Conservation (phyloP, 495 filamentous ascomycete genomes). For the Daldinia concentrica region DNA sequence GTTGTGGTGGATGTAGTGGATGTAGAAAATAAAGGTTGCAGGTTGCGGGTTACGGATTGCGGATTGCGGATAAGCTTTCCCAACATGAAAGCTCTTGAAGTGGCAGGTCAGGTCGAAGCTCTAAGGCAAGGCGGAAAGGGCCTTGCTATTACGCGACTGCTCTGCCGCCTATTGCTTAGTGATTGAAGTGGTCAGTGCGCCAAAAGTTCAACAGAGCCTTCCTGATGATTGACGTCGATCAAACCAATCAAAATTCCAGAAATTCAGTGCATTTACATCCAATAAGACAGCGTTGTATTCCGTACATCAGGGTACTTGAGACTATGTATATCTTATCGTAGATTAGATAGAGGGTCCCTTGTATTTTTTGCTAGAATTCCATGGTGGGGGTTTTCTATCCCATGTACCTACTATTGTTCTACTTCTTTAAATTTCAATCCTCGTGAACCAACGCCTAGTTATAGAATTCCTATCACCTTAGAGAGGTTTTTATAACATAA, state of each 20-base stretch:
- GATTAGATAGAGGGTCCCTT: conserved; percentile 27
- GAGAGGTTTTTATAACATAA: not conserved
- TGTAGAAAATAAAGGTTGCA: conserved; percentile 4
- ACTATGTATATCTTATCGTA: conserved; percentile 38
- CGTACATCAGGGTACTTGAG: conserved; percentile 11
- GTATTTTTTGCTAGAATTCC: conserved; percentile 42
- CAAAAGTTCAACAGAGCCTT: conserved; percentile 29
- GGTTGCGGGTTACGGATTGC: not conserved
- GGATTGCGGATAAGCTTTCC: conserved; percentile 31
- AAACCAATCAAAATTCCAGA: conserved; percentile 20
- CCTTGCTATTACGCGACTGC: conserved; percentile 44
- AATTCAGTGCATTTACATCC: conserved; percentile 4
- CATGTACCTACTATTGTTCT: not conserved
- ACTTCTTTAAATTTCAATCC: not conserved
- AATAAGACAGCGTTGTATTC: conserved; percentile 4
- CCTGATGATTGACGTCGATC: conserved; percentile 19
- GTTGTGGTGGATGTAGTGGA: not conserved
- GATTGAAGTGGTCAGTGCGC: conserved; percentile 34
- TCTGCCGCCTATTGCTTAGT: conserved; percentile 47
- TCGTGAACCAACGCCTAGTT: too few relatives aligned
- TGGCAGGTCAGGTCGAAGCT: conserved; percentile 32
- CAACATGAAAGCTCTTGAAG: conserved; percentile 29
- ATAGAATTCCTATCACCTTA: not conserved
- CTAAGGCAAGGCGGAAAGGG: conserved; percentile 42
- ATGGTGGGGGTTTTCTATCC: conserved; percentile 41